Conservation (phyloP, 495 filamentous ascomycete species). For the Staphylotrichum longicolle region DNA sequence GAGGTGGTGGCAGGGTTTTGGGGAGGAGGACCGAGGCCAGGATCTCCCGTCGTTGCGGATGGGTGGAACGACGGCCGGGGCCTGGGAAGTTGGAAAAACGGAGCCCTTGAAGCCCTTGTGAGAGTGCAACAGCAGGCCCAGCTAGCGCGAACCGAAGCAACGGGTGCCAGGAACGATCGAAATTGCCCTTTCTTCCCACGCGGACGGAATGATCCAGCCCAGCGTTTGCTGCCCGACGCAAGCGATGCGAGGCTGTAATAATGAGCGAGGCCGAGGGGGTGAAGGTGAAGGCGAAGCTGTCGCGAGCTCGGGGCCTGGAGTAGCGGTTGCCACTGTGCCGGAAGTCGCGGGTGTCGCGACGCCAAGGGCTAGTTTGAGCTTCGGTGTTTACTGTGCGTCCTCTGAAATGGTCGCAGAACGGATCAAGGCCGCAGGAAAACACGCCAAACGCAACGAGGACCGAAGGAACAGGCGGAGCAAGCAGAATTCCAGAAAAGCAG, state of each 20-base stretch:
- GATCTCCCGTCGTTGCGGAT: slow-evolving; percentile 22
- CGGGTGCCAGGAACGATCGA: slow-evolving; percentile 19
- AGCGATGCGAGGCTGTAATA: slow-evolving; percentile 15
- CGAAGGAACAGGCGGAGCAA: slow-evolving; percentile 15
- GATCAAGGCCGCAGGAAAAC: slow-evolving; percentile 15
- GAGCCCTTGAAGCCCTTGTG: slow-evolving; percentile 8
- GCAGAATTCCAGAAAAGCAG: slow-evolving; percentile 20
- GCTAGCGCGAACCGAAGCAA: slow-evolving; percentile 28
- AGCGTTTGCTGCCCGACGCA: background rate
- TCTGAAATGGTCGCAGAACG: background rate
- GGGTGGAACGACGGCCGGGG: slow-evolving; percentile 25
- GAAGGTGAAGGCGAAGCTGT: too few species aligned
- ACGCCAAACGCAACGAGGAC: slow-evolving; percentile 8
- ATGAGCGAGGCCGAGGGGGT: background rate
- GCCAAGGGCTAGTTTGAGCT: too few species aligned
- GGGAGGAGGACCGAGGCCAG: slow-evolving; percentile 21
- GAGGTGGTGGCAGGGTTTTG: slow-evolving; percentile 21
- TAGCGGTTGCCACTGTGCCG: background rate
- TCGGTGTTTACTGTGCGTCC: too few species aligned
- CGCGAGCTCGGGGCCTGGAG: background rate
- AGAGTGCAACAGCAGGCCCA: slow-evolving; percentile 13
- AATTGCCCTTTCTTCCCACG: slow-evolving; percentile 15
- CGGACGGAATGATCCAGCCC: background rate
- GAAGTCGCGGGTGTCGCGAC: background rate
- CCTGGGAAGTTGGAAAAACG: slow-evolving; percentile 9